These are phyloP conservation scores for Triticum timopheevii DNA, from an alignment of 176 grass and related monocot genomes.

Conservation along the genomic window DNA sequence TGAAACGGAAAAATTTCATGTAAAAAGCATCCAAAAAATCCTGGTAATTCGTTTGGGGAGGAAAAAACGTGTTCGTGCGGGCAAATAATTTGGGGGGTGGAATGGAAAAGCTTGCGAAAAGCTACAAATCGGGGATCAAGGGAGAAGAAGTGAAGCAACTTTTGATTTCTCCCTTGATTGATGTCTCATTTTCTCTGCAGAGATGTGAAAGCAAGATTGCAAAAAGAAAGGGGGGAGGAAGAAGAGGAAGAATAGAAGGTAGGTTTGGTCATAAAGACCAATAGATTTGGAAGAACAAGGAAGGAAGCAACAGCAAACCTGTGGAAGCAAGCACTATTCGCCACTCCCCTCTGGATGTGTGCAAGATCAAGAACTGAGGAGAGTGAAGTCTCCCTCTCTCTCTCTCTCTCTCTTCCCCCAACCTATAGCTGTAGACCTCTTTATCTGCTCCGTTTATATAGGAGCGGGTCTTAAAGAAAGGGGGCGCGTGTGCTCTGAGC, in stretches of 20 bases:
- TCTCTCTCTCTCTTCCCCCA: not conserved
- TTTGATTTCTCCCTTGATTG: not conserved
- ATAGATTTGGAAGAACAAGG: conserved; percentile 15
- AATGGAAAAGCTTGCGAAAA: not conserved
- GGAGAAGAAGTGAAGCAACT: not conserved
- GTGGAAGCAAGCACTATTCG: not conserved
- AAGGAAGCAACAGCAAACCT: conserved; percentile 38
- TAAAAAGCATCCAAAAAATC: not conserved
- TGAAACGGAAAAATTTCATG: not conserved
- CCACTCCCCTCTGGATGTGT: not conserved
- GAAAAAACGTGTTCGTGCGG: not conserved
- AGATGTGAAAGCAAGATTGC: conserved; percentile 45
- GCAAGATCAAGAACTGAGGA: conserved; percentile 31
- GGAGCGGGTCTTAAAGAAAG: conserved; percentile 24
- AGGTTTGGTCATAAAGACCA: conserved; percentile 20
- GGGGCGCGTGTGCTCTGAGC: conserved; percentile 11
- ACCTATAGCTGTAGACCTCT: not conserved
- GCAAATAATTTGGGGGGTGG: not conserved
- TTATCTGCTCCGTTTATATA: conserved; percentile 36
- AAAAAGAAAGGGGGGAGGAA: not conserved
- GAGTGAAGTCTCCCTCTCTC: not conserved
- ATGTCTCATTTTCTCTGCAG: not conserved
- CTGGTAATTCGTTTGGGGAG: not conserved
- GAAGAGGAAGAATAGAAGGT: conserved; percentile 16
- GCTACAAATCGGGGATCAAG: not conserved